Evolutionary conservation across 345 rosid species (phyloP).

Genomic region (Populus euphratica): DNA sequence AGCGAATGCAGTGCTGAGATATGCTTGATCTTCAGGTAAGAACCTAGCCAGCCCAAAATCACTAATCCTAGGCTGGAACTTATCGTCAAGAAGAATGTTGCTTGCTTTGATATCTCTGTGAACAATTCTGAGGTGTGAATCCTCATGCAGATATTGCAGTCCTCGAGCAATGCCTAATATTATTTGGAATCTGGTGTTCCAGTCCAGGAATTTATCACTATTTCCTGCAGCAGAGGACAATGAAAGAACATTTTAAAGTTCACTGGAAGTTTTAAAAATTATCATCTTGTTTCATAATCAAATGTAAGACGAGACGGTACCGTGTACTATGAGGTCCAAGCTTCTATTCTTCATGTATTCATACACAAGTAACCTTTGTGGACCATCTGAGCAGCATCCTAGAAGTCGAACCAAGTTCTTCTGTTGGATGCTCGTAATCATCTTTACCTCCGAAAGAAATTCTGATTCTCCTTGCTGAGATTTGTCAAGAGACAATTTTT

Average conservation of each 20-base stretch:
- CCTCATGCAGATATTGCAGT: slow-evolving; percentile 64
- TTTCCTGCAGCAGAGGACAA: slow-evolving; percentile 33
- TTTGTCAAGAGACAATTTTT: slow-evolving; percentile 43
- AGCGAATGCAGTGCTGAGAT: slow-evolving; percentile 61
- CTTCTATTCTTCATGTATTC: slow-evolving; percentile 64
- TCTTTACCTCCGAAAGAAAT: slow-evolving; percentile 61
- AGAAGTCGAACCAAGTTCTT: slow-evolving; percentile 65
- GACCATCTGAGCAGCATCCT: slow-evolving; percentile 61
- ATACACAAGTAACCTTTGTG: slow-evolving; percentile 59
- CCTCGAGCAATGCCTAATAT: slow-evolving; percentile 62
- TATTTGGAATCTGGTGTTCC: slow-evolving; percentile 54
- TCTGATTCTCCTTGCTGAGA: slow-evolving; percentile 69
- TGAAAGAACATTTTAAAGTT: not conserved
- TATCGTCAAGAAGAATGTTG: slow-evolving; percentile 69
- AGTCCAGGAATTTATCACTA: slow-evolving; percentile 35
- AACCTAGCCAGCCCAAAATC: slow-evolving; percentile 74
- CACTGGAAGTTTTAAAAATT: not conserved
- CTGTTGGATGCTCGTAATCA: slow-evolving; percentile 77
- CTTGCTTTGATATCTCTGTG: slow-evolving; percentile 76
- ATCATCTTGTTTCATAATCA: too few species aligned
- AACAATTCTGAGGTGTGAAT: slow-evolving; percentile 54
- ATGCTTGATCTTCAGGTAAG: slow-evolving; percentile 69
- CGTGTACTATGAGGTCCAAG: slow-evolving; percentile 57
- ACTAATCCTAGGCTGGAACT: slow-evolving; percentile 60
- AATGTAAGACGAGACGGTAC: slow-evolving; percentile 19